Evolutionary conservation across 1,139 yeast species (phyloP), one percentile per base, ranked within the genome.

Genomic region (Pichia sp.): DNA sequence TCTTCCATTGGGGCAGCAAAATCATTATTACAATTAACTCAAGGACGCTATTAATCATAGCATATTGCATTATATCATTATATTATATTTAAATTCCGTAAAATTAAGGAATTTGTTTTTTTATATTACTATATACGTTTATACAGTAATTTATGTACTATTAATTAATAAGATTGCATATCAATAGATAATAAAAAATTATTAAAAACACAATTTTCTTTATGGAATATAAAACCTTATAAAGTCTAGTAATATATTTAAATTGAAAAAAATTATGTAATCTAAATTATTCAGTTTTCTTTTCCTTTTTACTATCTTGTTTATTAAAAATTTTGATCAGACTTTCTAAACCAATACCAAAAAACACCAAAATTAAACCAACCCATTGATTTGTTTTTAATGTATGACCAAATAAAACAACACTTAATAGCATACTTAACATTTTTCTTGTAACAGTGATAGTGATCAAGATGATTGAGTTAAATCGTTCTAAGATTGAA

Each of bases 361-460:
- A 77, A 68, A 90, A 90, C 2, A 92, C 99, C 48, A 87, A 68
- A 1, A 65, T 54, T 7, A 92, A 82, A 0, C 97, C 97, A 1
- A 70, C 43, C 88, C 96, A 85, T 67, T 94, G 97, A 6, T 72
- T 69, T 1, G 50, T 8, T 30, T 70, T 73, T 56, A 92, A 74
- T 6, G 65, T 64, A 62, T 92, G 97, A 18, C 92, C 94, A 67
- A 89, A 92, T 57, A 92, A 70, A 3, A 87, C 64, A 46, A 92
- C 96, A 60, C 96, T 85, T 51, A 92, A 68, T 22, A 89, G 73
- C 97, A 92, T 90, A 45, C 97, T 88, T 46, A 89, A 71, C 97
- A 92, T 90, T 62, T 92, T 92, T 56, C 99, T 76, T 0, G 98
- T 90, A 9, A 92, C 97, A 0, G 97, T 94, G 20, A 95, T 94